A percentile compares a stretch with the other conserved stretches of the same genome.
phyloP scores from a whole-genome alignment of 2,329 filamentous ascomycete genomes.

The Stachybotrys chartarum region DNA sequence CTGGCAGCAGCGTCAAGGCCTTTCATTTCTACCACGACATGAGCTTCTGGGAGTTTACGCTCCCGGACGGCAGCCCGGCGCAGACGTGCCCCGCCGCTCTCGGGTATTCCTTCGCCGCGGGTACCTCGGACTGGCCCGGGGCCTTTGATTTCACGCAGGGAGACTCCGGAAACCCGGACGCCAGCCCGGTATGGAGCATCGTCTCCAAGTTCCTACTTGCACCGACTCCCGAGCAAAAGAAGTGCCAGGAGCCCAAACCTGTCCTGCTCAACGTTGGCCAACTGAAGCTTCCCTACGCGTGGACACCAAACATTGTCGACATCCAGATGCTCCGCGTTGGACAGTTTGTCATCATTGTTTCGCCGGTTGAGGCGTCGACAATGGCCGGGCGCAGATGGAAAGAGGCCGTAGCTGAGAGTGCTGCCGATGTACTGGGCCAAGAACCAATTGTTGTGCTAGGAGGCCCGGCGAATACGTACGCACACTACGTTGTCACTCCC shows the following conservation, averaged over 20 bases:
- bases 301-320: slow-evolving; percentile 89
- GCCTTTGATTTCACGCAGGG: slow-evolving; percentile 93
- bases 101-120: slow-evolving; percentile 88
- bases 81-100: slow-evolving; percentile 79
- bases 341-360: slow-evolving; percentile 75
- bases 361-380: slow-evolving; percentile 81
- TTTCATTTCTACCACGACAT: slow-evolving; percentile 85
- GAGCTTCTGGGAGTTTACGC: slow-evolving; percentile 63
- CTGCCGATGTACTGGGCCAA: slow-evolving; percentile 35
- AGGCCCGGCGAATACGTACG: slow-evolving; percentile 85
- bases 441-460: slow-evolving; percentile 74
- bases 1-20: slow-evolving; percentile 63
- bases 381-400: slow-evolving; percentile 91
- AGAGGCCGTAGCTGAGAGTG: slow-evolving; percentile 52
- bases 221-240: slow-evolving; percentile 61
- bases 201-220: slow-evolving; percentile 66
- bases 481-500: slow-evolving; percentile 71
- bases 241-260: slow-evolving; percentile 75
- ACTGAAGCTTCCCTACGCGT: slow-evolving; percentile 69
- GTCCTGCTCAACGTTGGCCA: slow-evolving; percentile 85
- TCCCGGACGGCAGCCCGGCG: slow-evolving; percentile 64
- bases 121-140: slow-evolving; percentile 86
- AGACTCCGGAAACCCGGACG: slow-evolving; percentile 59
- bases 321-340: slow-evolving; percentile 80
- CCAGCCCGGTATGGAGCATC: slow-evolving; percentile 70